Evolutionary conservation across 192 early-diverging fungal genomes (phyloP), one percentile per base, ranked within the genome.

Genomic region (Umbelopsis vinacea): DNA sequence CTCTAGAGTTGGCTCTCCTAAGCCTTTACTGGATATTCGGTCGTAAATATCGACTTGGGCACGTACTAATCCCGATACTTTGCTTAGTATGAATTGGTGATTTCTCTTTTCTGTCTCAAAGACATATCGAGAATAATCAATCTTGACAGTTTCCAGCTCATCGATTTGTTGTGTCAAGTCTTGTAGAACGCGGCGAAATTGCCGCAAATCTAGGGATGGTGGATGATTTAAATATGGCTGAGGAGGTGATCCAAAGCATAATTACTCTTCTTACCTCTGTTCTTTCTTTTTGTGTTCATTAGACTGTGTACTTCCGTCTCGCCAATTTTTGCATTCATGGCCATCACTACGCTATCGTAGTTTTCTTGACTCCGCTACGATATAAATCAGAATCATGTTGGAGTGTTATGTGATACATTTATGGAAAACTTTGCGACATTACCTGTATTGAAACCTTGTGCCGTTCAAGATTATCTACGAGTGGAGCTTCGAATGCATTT

Each of bases 41-140:
- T 86, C 84, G 29, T 77, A 82, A 14, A 86, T 78, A 68, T 86
- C 84, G 4, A 83, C 81, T 57, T 86, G 78, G 17, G 82, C 84
- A 9, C 80, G 70, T 10, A 86, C 80, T 23, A 86, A 68, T 19
- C 78, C 75, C 9, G 78, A 76, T 1, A 78, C 79, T 72, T 86
- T 81, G 67, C 71, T 69, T 29, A 86, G 69, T 48, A 86, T 82
- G 24, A 76, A 69, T 17, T 86, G 79, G 8, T 81, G 76, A 43
- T 86, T 81, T 0, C 76, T 67, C 60, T 81, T 78, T 45, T 86
- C 84, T 6, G 76, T 76, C 26, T 86, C 82, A n/a, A 82, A 55
- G 12, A 78, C 83, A 52, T 76, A 72, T 66, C 77, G 72, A 63
- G 82, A 75, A 57, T 83, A 86, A 23, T 68, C 76, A 11, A 75